A percentile compares a stretch with the other conserved stretches of the same genome.
phyloP scores from a whole-genome alignment of 495 filamentous ascomycete genomes.

The Talaromyces trachyspermus region DNA sequence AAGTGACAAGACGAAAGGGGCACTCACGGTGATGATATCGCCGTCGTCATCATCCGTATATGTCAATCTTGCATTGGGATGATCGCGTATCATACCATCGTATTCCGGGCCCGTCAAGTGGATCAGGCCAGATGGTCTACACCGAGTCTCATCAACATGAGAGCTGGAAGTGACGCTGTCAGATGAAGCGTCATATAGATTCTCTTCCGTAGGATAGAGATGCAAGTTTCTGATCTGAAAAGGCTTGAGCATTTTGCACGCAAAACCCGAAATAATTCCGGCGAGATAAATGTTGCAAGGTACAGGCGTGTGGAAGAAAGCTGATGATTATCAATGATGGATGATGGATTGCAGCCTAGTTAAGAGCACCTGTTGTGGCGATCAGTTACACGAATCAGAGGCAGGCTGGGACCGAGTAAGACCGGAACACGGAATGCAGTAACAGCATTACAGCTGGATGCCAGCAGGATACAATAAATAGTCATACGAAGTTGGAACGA shows the following conservation, averaged over 20 bases:
- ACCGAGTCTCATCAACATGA: background rate
- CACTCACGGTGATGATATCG: conserved; percentile 45
- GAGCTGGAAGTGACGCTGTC: conserved; percentile 2
- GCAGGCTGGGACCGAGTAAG: too few species aligned
- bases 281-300: too few species aligned
- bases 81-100: conserved; percentile 36
- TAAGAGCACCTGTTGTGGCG: too few species aligned
- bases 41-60: conserved; percentile 51
- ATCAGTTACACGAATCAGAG: too few species aligned
- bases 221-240: conserved; percentile 38
- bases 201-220: conserved; percentile 13
- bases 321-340: too few species aligned
- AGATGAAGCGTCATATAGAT: conserved; percentile 7
- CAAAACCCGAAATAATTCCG: too few species aligned
- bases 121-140: conserved; percentile 20
- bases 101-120: conserved; percentile 39
- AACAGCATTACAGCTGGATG: too few species aligned
- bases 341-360: too few species aligned
- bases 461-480: too few species aligned
- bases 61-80: conserved; percentile 44
- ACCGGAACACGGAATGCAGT: too few species aligned
- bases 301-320: too few species aligned
- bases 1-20: conserved; percentile 7
- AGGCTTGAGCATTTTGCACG: conserved; percentile 39
- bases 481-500: too few species aligned